A percentile compares a stretch with the other conserved stretches of the same genome.
Evolutionary conservation across 805 yeast species (phyloP).

Genomic region (Priceomyces medius): DNA sequence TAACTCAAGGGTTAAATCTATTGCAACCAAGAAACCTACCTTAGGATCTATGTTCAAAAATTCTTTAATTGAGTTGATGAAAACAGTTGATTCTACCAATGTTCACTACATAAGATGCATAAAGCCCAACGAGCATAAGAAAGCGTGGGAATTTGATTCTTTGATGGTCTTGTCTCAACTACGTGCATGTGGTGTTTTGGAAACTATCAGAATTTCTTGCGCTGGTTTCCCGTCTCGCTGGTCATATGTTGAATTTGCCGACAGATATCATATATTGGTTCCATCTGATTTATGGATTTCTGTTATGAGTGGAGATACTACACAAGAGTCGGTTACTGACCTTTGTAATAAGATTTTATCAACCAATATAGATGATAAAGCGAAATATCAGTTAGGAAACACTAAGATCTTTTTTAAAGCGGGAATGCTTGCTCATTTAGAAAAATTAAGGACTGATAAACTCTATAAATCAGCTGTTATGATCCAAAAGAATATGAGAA

Average conservation of each 20-base stretch:
- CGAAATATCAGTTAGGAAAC: conserved; percentile 84
- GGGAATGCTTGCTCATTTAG: conserved; percentile 91
- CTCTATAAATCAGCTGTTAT: conserved; percentile 73
- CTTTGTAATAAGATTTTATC: conserved; percentile 68
- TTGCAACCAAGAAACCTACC: conserved; percentile 77
- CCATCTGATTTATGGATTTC: conserved; percentile 67
- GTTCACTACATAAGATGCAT: conserved; percentile 97
- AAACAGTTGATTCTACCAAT: conserved; percentile 88
- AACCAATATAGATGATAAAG: conserved; percentile 59
- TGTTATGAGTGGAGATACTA: conserved; percentile 51
- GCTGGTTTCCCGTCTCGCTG: conserved; percentile 98
- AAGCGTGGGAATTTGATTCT: conserved; percentile 94
- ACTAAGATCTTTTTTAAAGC: conserved; percentile 95
- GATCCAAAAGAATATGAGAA: conserved; percentile 81
- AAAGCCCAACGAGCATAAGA: conserved; percentile 91
- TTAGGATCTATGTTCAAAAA: conserved; percentile 91
- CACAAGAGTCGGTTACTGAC: conserved; percentile 56
- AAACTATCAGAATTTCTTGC: conserved; percentile 93
- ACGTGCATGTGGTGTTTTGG: conserved; percentile 98
- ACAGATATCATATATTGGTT: conserved; percentile 80
- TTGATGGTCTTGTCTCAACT: conserved; percentile 92
- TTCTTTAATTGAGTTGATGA: conserved; percentile 90
- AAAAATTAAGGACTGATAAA: conserved; percentile 78
- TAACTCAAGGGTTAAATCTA: conserved; percentile 31
- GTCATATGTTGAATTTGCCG: conserved; percentile 90